Conservation (phyloP, 495 filamentous ascomycete species). For the Gamarada debralockiae region DNA sequence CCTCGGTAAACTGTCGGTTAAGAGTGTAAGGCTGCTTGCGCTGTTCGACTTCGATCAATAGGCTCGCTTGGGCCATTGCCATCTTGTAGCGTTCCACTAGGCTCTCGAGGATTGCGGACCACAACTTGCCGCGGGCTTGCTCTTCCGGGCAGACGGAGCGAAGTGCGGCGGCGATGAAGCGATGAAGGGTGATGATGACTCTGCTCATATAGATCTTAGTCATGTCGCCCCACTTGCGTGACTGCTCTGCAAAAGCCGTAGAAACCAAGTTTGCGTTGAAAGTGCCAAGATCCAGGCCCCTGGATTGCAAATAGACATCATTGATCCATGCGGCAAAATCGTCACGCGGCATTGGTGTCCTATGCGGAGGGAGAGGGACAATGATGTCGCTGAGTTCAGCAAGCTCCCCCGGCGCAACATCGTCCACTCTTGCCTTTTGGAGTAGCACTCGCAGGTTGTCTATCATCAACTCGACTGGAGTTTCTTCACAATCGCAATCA, state of each 20-base stretch:
- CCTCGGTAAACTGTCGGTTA: slow-evolving; percentile 16
- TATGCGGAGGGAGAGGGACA: slow-evolving; percentile 10
- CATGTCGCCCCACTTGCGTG: slow-evolving; percentile 20
- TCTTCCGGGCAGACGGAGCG: slow-evolving; percentile 16
- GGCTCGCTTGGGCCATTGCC: slow-evolving; percentile 16
- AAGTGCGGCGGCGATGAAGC: slow-evolving; percentile 19
- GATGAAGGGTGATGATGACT: slow-evolving; percentile 20
- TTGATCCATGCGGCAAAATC: slow-evolving; percentile 20
- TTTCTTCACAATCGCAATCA: slow-evolving; percentile 4
- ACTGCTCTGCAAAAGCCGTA: slow-evolving; percentile 19
- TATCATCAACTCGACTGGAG: slow-evolving; percentile 12
- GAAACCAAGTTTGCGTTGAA: slow-evolving; percentile 21
- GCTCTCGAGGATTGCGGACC: slow-evolving; percentile 12
- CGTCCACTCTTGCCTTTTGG: slow-evolving; percentile 13
- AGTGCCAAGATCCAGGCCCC: slow-evolving; percentile 28
- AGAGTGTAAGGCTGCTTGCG: slow-evolving; percentile 11
- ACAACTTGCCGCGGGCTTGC: slow-evolving; percentile 7
- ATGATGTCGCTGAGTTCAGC: slow-evolving; percentile 13
- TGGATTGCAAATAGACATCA: slow-evolving; percentile 16
- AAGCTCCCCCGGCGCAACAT: slow-evolving; percentile 6
- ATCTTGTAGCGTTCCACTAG: slow-evolving; percentile 17
- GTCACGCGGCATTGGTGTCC: slow-evolving; percentile 12
- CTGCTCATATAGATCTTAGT: slow-evolving; percentile 17
- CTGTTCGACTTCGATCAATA: slow-evolving; percentile 22
- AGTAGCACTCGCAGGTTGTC: slow-evolving; percentile 15